These are phyloP conservation scores for Amylocystis lapponica DNA, from an alignment of 768 basidiomycete genomes.

Conservation along the genomic window DNA sequence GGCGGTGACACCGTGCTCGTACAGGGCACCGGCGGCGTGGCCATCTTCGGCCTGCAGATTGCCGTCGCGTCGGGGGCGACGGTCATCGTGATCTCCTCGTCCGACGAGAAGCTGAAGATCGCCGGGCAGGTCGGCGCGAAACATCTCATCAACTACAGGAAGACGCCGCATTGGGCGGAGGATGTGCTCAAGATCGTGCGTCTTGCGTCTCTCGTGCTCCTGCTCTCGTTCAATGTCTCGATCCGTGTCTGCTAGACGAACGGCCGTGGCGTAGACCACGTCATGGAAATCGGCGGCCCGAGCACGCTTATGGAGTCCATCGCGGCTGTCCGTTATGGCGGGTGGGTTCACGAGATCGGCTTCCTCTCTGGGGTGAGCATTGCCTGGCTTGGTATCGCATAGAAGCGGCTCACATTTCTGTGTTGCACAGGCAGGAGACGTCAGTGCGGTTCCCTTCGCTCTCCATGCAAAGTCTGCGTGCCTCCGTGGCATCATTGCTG, in stretches of 20 bases:
- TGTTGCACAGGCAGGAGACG: slow-evolving; percentile 10
- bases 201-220: background rate
- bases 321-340: slow-evolving; percentile 33
- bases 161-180: slow-evolving; percentile 49
- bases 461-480: slow-evolving; percentile 21
- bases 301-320: slow-evolving; percentile 43
- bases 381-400: slow-evolving; percentile 6
- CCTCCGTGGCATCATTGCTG: slow-evolving; percentile 49
- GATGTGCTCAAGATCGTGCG: slow-evolving; percentile 41
- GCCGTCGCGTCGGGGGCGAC: slow-evolving; percentile 56
- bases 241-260: slow-evolving; percentile 17
- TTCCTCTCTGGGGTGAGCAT: slow-evolving; percentile 35
- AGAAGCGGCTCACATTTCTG: slow-evolving; percentile 22
- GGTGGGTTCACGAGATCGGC: slow-evolving; percentile 46
- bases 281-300: slow-evolving; percentile 48
- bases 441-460: slow-evolving; percentile 10
- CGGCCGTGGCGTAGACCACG: slow-evolving; percentile 28
- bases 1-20: slow-evolving; percentile 54
- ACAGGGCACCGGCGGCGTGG: slow-evolving; percentile 52
- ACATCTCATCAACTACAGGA: slow-evolving; percentile 60
- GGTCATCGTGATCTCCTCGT: slow-evolving; percentile 63
- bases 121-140: slow-evolving; percentile 47
- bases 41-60: slow-evolving; percentile 52
- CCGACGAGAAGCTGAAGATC: slow-evolving; percentile 53
- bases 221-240: background rate